Conservation (phyloP, 306 rosid species). For the Pueraria montana region DNA sequence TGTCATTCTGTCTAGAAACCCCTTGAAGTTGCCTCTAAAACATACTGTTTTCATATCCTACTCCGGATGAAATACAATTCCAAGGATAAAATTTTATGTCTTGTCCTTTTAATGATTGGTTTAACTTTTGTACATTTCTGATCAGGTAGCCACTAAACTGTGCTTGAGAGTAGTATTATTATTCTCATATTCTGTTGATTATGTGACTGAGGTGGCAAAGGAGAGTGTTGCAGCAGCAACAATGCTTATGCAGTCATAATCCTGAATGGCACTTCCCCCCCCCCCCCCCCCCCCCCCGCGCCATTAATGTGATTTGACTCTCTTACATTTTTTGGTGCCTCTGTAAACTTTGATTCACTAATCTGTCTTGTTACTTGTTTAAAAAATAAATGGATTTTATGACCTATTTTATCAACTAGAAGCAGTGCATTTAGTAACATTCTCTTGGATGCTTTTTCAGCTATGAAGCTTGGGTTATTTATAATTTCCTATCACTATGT, state of each 20-base stretch:
- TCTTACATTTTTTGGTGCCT: slow-evolving; percentile 22
- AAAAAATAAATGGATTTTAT: slow-evolving; percentile 11
- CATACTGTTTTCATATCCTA: slow-evolving; percentile 9
- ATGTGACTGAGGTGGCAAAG: slow-evolving; percentile 24
- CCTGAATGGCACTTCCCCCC: neutral
- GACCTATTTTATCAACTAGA: slow-evolving; percentile 12
- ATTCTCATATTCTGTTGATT: neutral
- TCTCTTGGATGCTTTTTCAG: slow-evolving; percentile 57
- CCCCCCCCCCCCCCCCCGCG: too few species aligned
- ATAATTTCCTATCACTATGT: slow-evolving; percentile 83
- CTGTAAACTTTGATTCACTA: slow-evolving; percentile 6
- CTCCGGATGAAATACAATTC: neutral
- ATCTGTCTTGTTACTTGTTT: slow-evolving; percentile 23
- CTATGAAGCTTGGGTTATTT: slow-evolving; percentile 96
- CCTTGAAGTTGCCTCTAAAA: slow-evolving; percentile 16
- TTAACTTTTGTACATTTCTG: slow-evolving; percentile 23
- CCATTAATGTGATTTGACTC: slow-evolving; percentile 5
- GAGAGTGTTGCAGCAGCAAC: slow-evolving; percentile 10
- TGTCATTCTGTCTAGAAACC: neutral
- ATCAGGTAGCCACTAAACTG: neutral
- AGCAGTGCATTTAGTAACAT: slow-evolving; percentile 1
- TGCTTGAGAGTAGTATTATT: slow-evolving; percentile 13
- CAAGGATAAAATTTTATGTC: slow-evolving; percentile 1
- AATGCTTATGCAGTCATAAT: neutral
- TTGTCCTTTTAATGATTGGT: neutral